Evolutionary conservation across 768 basidiomycete species (phyloP), one percentile per base, ranked within the genome.

Genomic region (Boletus pseudo-olivaceus): DNA sequence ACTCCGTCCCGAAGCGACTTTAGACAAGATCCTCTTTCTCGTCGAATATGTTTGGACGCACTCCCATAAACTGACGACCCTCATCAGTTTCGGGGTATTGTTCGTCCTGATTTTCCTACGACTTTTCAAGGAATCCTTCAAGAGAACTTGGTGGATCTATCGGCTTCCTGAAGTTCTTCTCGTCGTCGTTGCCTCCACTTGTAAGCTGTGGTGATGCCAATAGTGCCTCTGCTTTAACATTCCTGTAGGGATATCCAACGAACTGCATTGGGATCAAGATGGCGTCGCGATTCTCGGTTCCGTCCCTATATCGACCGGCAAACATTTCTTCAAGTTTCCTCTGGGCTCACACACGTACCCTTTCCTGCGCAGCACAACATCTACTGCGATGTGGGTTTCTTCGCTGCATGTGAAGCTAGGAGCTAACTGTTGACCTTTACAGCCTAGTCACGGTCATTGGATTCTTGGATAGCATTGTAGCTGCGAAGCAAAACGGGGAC

Each of bases 381-480:
- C 89, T 2, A 93, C 90, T 2, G 88, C 93, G 5, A 80, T 90
- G 88, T 88, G 66, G 63, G 75, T 29, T 23, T 29, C 20, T 33
- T 51, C 15, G 7, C 1, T 46, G 7, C 20, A n/a, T 2, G 0
- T 33, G 17, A 26, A 17, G 9, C 27, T 6, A 11, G 4, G 26
- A 35, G 20, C 56, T 55, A 32, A 63, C 14, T 27, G 27, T 37
- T 49, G n/a, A 0, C 10, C 19, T 38, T 40, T 19, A 32, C 60
- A 90, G 88, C 32, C 67, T 93, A 49, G 87, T 91, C 47, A 82
- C 89, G 0, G 79, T 96, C 39, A 80, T 93, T 20, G 97, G 97
- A 1, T 97, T 95, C 68, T 75, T 99, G 56, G 96, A 99, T 68
- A 92, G 89, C 56, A 93, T 97, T 57, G 93, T 94, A 3, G 90